These are phyloP conservation scores for Heliamphora pulchella DNA, from an alignment of 179 eudicot genomes.

Conservation along the genomic window DNA sequence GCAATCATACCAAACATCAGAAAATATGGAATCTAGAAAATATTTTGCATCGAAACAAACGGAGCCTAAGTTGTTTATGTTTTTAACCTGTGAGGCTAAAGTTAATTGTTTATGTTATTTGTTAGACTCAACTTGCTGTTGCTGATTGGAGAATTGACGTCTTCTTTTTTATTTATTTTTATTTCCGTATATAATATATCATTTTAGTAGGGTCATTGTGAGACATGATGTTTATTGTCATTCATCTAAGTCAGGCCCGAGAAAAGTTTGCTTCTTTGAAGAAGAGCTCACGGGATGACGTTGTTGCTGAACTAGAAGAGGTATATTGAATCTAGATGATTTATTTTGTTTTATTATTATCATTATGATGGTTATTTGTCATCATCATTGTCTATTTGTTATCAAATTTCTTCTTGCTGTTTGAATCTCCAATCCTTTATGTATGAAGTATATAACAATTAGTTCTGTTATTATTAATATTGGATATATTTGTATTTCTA, in stretches of 20 bases:
- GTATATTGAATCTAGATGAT: constrained; percentile 28
- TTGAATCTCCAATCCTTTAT: neutral
- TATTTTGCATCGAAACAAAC: no score
- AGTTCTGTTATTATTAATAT: neutral
- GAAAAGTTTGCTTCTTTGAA: constrained; percentile 75
- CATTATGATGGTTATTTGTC: neutral
- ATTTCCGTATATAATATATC: neutral
- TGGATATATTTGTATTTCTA: neutral
- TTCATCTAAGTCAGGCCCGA: constrained; percentile 55
- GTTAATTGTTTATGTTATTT: neutral
- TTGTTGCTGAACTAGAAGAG: constrained; percentile 86
- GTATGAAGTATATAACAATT: neutral
- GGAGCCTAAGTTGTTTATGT: neutral
- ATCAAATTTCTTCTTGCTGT: neutral
- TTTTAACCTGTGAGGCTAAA: neutral
- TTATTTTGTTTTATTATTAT: neutral
- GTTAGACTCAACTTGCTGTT: neutral
- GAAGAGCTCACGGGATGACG: constrained; percentile 79
- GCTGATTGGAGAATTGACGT: neutral
- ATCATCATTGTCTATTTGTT: neutral
- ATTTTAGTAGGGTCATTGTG: constrained; percentile 12
- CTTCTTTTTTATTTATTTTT: no score
- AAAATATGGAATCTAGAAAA: no score
- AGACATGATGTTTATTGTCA: constrained; percentile 16
- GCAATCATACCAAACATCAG: no score